Evolutionary conservation across 495 filamentous ascomycete genomes (phyloP).

Genomic region (Monascus purpureus): DNA sequence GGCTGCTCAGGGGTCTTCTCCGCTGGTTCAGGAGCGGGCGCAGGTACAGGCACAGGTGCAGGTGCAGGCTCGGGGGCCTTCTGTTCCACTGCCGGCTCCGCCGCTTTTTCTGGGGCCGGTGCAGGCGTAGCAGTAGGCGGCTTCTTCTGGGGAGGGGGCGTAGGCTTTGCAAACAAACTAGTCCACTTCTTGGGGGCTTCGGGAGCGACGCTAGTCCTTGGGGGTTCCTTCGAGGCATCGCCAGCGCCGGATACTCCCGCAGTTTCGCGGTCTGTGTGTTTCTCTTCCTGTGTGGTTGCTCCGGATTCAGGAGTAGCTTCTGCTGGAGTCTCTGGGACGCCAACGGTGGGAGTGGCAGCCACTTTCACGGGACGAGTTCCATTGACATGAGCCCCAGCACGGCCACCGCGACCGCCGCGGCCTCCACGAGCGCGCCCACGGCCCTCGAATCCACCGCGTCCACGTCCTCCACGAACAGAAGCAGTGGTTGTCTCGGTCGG

Average conservation of each 20-base stretch:
- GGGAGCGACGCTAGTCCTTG: slow-evolving; percentile 30
- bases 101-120: slow-evolving; percentile 13
- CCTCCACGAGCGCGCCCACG: slow-evolving; percentile 59
- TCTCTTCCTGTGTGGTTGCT: slow-evolving; percentile 14
- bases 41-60: slow-evolving; percentile 12
- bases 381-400: slow-evolving; percentile 45
- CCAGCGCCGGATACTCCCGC: slow-evolving; percentile 29
- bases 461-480: slow-evolving; percentile 48
- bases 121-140: slow-evolving; percentile 13
- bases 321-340: slow-evolving; percentile 14
- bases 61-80: slow-evolving; percentile 19
- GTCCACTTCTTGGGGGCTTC: slow-evolving; percentile 48
- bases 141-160: slow-evolving; percentile 25
- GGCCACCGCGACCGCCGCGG: slow-evolving; percentile 60
- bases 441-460: slow-evolving; percentile 50
- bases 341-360: slow-evolving; percentile 30
- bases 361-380: slow-evolving; percentile 31
- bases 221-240: slow-evolving; percentile 17
- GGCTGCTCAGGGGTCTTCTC: slow-evolving; percentile 61
- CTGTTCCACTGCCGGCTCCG: slow-evolving; percentile 9
- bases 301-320: slow-evolving; percentile 16
- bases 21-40: slow-evolving; percentile 28
- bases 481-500: slow-evolving; percentile 30
- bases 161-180: slow-evolving; percentile 42
- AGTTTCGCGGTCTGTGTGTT: slow-evolving; percentile 10